Evolutionary conservation across 371 early-diverging fungal genomes (phyloP).

Genomic region (Lichtheimia ornata): DNA sequence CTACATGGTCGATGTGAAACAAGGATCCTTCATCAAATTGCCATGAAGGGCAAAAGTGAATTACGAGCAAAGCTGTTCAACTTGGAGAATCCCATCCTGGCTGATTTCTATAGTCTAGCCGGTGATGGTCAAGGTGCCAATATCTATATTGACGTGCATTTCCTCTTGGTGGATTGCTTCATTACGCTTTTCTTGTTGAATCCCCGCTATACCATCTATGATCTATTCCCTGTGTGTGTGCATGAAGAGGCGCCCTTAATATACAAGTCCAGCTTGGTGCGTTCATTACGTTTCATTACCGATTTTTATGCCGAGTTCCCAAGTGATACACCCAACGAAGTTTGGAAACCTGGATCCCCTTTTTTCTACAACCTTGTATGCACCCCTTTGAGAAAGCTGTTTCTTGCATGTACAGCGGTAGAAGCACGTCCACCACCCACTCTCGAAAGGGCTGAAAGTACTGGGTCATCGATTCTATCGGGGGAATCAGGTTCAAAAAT

Average conservation of each 20-base stretch:
- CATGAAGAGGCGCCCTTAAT: not conserved
- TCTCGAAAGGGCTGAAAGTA: not conserved
- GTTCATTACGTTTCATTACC: not conserved
- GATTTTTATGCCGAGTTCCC: too few relatives aligned
- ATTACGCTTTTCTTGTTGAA: constrained; percentile 3
- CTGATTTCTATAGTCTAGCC: not conserved
- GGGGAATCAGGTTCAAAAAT: not conserved
- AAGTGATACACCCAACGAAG: too few relatives aligned
- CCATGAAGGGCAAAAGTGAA: constrained; percentile 2
- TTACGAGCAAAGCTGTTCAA: not conserved
- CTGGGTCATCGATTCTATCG: too few relatives aligned
- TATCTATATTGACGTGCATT: not conserved
- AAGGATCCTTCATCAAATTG: not conserved
- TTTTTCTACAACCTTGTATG: not conserved
- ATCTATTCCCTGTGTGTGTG: constrained; percentile 6
- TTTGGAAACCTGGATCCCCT: not conserved
- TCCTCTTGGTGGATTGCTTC: not conserved
- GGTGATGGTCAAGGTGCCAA: not conserved
- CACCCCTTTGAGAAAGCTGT: not conserved
- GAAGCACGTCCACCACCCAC: not conserved
- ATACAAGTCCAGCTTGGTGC: not conserved
- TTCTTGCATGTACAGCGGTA: not conserved
- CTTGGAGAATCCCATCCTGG: not conserved
- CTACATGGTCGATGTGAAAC: not conserved
- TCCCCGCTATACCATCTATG: not conserved